Evolutionary conservation across 768 basidiomycete genomes (phyloP).

Genomic region (Ramaria sp.): DNA sequence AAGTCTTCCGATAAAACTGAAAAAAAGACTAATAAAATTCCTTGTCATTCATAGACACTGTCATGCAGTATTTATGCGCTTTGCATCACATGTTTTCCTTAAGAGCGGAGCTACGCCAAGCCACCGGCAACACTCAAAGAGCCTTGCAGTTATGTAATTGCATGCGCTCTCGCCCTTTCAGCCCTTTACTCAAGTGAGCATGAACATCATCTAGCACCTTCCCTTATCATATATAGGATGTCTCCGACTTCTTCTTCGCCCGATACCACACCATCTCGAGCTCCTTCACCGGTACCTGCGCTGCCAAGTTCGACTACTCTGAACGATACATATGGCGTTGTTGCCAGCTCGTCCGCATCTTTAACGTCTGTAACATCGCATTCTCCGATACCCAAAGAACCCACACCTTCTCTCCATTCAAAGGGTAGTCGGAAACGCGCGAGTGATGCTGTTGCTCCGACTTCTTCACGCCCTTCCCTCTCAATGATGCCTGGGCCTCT

Average conservation of each 20-base stretch:
- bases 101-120: too few relatives aligned
- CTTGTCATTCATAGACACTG: too few relatives aligned
- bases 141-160: too few relatives aligned
- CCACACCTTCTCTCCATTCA: slow-evolving; percentile 10
- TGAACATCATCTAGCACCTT: too few relatives aligned
- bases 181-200: too few relatives aligned
- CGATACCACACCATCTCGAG: not conserved
- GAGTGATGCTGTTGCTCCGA: not conserved
- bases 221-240: not conserved
- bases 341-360: slow-evolving; percentile 1
- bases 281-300: not conserved
- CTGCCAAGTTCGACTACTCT: not conserved
- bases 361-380: not conserved
- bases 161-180: too few relatives aligned
- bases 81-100: too few relatives aligned
- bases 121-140: too few relatives aligned
- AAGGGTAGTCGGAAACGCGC: slow-evolving; percentile 4
- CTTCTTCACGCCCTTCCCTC: slow-evolving; percentile 1
- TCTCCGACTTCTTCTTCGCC: not conserved
- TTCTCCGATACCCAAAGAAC: slow-evolving; percentile 7
- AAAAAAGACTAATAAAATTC: too few relatives aligned
- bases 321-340: not conserved
- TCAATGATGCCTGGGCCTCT: slow-evolving; percentile 6
- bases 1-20: too few relatives aligned
- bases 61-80: too few relatives aligned